Base-by-base conservation (phyloP, 2,329 filamentous ascomycete species). In the Fusarium sp. region DNA sequence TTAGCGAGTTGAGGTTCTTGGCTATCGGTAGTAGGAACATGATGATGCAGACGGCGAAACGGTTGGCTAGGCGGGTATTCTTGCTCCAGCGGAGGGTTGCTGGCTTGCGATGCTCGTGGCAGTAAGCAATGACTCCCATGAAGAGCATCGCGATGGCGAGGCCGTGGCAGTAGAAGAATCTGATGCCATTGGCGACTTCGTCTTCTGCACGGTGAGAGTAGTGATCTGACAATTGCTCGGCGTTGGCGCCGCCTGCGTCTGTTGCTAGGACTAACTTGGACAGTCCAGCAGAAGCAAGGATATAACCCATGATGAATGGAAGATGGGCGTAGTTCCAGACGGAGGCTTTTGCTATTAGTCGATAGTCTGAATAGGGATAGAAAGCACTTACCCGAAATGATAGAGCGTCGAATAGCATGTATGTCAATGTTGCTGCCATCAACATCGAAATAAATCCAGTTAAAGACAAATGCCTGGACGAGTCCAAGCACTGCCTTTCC, bases 81-180 rank as follows among this genome's bases (percentile, higher is more conserved):
- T 90, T 90, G 62, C 82, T 82, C 69, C 89, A 80, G 3, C 89
- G 88, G 31, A 86, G 84, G 7, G 84, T 84, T 3, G 85, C 80
- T 18, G 87, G 82, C 27, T 85, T 83, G 72, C 88, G 89, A 81
- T 92, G 90, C 41, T 86, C 82, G 77, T 92, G 90, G 14, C 84
- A 84, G 20, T 86, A 76, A 1, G 88, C 86, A 58, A 92, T 91
- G 62, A 88, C 72, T 10, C 81, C 83, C 86, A 91, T 91, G 74
- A 82, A 86, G 13, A 87, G 77, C 6, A 92, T 81, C 1, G 89
- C 85, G 16, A 90, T 81, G 27, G 87, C 89, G 3, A 92, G 84
- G 1, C 91, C 91, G n/a, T 84, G 86, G 79, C 90, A 92, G 80
- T 92, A 92, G 80, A 90, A 92, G 85, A 89, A 91, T 16, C 89